Evolutionary conservation across 2,329 filamentous ascomycete species (phyloP), one percentile per base, ranked within the genome.

Genomic region (Aspergillus sojae): DNA sequence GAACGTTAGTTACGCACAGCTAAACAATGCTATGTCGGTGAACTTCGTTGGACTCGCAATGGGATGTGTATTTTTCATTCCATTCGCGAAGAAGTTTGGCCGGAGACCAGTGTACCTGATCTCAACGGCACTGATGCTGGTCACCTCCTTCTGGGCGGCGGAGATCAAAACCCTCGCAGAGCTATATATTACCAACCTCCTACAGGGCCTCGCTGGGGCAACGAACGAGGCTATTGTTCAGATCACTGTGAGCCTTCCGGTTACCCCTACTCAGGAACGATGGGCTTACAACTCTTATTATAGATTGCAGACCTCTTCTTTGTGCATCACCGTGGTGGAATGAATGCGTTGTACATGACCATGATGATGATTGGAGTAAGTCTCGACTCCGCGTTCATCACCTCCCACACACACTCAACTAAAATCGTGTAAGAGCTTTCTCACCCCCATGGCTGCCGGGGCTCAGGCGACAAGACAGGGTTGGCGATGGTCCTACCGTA

Each of bases 321-420:
- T 62, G 77, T 84, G 5, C 82, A 84, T 62, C 78, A 84, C 56
- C 77, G 80, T n/a, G 83, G 80, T 0, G 75, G 77, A 3, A 83
- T 83, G 80, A 86, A 86, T 66, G 77, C 75, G 1, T 75, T 83
- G 7, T 86, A 84, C 63, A 75, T 85, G 67, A 79, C 75, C 63
- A 75, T 79, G 45, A 70, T 76, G 26, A 77, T 73, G 67, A 69
- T 75, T 62, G 74, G 77, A 23, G 76, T 78, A 36, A 74, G 77
- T 62, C 62, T 80, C 21, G 5, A 28, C 26, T 28, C 26, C 6
- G 26, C 23, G 4, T 46, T 23, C 30, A 59, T 30, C 9, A 1
- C 41, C 23, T 34, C 30, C 14, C 14, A 32, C 19, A 39, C n/a
- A 11, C 9, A n/a, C 14, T 4, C 5, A 12, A 2, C 45, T 26